Evolutionary conservation across 1,284 basidiomycete species (phyloP), one percentile per base, ranked within the genome.

Genomic region (Boletus smithii): DNA sequence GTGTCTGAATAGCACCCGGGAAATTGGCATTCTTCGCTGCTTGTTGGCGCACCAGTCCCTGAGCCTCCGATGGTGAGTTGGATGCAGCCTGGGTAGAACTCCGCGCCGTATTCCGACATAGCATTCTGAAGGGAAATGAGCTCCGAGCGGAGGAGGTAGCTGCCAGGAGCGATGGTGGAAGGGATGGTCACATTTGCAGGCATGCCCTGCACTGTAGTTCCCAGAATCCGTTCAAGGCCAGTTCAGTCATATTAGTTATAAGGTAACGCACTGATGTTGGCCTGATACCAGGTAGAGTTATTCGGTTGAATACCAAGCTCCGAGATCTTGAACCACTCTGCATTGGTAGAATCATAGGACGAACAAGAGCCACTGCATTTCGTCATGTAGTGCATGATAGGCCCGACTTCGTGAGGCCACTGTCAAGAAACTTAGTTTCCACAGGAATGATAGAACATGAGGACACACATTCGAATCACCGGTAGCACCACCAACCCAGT

Each of bases 21-120:
- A 49, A 88, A 70, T 10, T 58, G 65, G 14, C 84, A 83, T 27
- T 79, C 73, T 47, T 79, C 74, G 53, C 60, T 59, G 4, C 55
- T 53, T 2, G 56, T 59, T 1, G 81, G 74, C 0, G 51, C 59
- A 27, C 75, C 79, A 11, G 65, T 73, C 13, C 73, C 74, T 18
- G 63, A 72, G 24, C 83, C 83, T 2, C 72, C 71, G 33, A 88
- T 68, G 18, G 56, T 69, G 49, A 88, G 57, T 59, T 88, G 86
- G 4, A 76, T 64, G 61, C 85, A 88, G n/a, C 75, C 78, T 0
- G 80, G 79, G 61, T 88, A 88, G 70, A 85, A 87, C 66, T 88
- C 85, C 14, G 82, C 85, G 14, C 80, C 80, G 6, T 79, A 77
- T 0, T 42, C 3, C 1, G 59, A 49, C 39, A 58, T 61, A 13